These are phyloP conservation scores for Neurospora terricola DNA, from an alignment of 495 filamentous ascomycete species.

Conservation along the genomic window DNA sequence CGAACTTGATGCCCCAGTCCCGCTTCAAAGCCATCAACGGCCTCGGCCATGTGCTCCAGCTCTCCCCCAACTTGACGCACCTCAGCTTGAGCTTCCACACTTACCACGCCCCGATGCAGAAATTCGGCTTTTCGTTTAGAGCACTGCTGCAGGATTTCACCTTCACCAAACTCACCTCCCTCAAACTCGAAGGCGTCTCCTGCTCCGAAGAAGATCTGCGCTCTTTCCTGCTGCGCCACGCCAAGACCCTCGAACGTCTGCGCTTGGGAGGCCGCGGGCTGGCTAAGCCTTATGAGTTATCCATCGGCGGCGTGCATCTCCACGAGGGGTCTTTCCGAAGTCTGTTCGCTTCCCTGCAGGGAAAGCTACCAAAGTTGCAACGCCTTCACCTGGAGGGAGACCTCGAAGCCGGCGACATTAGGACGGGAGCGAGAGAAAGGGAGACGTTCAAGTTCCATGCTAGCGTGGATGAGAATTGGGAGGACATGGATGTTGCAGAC, in stretches of 20 bases:
- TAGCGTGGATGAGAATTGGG: slow-evolving; percentile 34
- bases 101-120: slow-evolving; percentile 28
- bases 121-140: slow-evolving; percentile 31
- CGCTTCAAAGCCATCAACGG: slow-evolving; percentile 33
- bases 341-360: slow-evolving; percentile 29
- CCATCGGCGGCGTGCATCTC: slow-evolving; percentile 34
- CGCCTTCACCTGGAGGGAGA: slow-evolving; percentile 38
- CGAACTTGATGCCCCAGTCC: slow-evolving; percentile 21
- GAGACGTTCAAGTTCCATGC: slow-evolving; percentile 36
- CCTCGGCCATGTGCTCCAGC: slow-evolving; percentile 34
- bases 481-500: slow-evolving; percentile 14
- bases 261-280: slow-evolving; percentile 37
- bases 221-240: slow-evolving; percentile 32
- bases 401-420: slow-evolving; percentile 30
- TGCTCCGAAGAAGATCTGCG: slow-evolving; percentile 37
- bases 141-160: slow-evolving; percentile 29
- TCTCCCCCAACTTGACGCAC: slow-evolving; percentile 24
- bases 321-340: slow-evolving; percentile 34
- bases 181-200: slow-evolving; percentile 34
- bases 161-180: slow-evolving; percentile 29
- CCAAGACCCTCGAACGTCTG: slow-evolving; percentile 27
- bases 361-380: slow-evolving; percentile 24
- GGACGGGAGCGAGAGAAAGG: slow-evolving; percentile 28
- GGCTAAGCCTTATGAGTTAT: slow-evolving; percentile 28
- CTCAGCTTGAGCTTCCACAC: slow-evolving; percentile 36